A percentile compares a stretch with the other conserved stretches of the same genome.
Evolutionary conservation across 176 grass and related monocot genomes (phyloP).

Genomic region (Paspalum vaginatum): DNA sequence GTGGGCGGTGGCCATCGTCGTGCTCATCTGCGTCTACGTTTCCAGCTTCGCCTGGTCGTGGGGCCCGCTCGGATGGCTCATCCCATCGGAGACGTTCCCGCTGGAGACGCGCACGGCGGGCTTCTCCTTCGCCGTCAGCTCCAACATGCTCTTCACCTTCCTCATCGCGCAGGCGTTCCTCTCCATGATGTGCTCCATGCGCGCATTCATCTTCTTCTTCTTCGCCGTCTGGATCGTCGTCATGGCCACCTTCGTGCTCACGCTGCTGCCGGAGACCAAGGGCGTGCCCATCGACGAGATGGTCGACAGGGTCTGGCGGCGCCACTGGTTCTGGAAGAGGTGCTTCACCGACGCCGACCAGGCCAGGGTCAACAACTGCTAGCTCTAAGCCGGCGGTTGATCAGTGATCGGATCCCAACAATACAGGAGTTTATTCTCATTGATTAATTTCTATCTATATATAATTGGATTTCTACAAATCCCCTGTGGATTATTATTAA

Average conservation of each 20-base stretch:
- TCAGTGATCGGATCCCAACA: too few species aligned
- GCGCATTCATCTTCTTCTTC: constrained; percentile 60
- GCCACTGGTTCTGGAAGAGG: constrained; percentile 79
- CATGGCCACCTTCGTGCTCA: constrained; percentile 49
- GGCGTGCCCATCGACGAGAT: constrained; percentile 71
- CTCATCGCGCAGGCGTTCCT: constrained; percentile 75
- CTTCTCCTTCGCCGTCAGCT: constrained; percentile 55
- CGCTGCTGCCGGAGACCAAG: constrained; percentile 67
- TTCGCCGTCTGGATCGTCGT: constrained; percentile 52
- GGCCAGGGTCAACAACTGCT: constrained; percentile 26
- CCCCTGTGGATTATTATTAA: too few species aligned
- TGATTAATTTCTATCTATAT: too few species aligned
- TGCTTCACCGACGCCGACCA: constrained; percentile 39
- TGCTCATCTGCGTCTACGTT: constrained; percentile 65
- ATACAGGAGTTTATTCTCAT: too few species aligned
- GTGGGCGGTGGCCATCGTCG: constrained; percentile 38
- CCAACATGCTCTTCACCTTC: constrained; percentile 86
- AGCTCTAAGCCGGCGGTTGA: too few species aligned
- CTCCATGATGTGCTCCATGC: constrained; percentile 71
- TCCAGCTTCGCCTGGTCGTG: constrained; percentile 78
- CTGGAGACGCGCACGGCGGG: constrained; percentile 58
- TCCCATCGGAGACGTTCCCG: constrained; percentile 75
- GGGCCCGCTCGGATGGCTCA: constrained; percentile 67
- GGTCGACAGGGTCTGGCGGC: constrained; percentile 49
- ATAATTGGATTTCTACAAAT: too few species aligned